phyloP scores from a whole-genome alignment of 2,329 filamentous ascomycete species.

The Neopestalotiopsis sp. region DNA sequence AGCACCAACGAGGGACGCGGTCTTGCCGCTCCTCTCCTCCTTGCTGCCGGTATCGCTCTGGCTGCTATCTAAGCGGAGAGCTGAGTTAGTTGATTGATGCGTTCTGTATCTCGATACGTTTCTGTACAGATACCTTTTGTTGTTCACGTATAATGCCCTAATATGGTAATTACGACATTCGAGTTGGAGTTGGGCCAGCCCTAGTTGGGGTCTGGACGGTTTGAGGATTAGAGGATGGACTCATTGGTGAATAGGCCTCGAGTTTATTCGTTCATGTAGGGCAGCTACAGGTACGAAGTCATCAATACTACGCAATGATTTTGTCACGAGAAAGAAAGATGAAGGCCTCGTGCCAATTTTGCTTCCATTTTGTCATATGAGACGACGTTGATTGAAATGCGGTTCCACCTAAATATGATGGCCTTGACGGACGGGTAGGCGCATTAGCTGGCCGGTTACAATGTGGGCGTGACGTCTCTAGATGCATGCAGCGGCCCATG shows the following conservation, averaged over 20 bases:
- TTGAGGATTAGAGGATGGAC: background rate
- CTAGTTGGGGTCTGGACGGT: background rate
- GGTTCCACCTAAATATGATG: background rate
- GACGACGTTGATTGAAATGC: background rate
- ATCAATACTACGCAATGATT: constrained; percentile 15
- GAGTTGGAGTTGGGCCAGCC: background rate
- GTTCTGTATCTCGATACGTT: constrained; percentile 3
- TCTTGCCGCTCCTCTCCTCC: constrained; percentile 31
- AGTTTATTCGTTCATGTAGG: background rate
- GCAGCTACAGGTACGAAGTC: constrained; percentile 4
- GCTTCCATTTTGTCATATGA: background rate
- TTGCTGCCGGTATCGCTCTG: constrained; percentile 13
- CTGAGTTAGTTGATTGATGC: background rate
- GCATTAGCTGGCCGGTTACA: background rate
- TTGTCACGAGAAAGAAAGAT: background rate
- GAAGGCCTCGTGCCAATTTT: background rate
- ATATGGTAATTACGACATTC: constrained; percentile 11
- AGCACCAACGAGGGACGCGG: constrained; percentile 35
- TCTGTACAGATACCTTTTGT: constrained; percentile 16
- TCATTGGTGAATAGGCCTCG: background rate
- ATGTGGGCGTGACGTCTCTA: background rate
- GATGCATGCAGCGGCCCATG: background rate
- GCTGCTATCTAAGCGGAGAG: constrained; percentile 6
- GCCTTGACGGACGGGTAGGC: background rate
- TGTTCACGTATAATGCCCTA: background rate